Base-by-base conservation (phyloP, 495 filamentous ascomycete species). In the Talaromyces proteolyticus region DNA sequence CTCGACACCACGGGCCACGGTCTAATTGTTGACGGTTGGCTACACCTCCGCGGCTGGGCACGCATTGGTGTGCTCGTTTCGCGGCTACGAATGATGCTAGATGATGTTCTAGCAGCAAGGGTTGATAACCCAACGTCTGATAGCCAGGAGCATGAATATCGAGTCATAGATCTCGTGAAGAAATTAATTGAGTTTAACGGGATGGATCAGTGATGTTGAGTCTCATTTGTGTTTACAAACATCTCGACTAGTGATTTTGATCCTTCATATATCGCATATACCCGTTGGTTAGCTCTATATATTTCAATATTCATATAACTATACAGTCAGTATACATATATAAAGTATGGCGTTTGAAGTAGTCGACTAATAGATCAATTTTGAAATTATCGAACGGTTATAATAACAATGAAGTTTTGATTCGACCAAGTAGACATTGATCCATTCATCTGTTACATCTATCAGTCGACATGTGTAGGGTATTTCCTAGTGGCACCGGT, bases 21-120 rank as follows among this genome's bases (percentile, higher is more conserved):
- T 3, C 70, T 98, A 2, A 69, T 96, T 12, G 89, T 98, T 4
- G 94, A 97, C 68, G 91, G 89, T 37, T 96, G 94, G 94, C 65
- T 97, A 29, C 76, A 88, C 24, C 69, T 97, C 19, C 78, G 91
- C 6, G 93, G 93, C 2, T 97, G 94, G 93, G 94, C 94, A 2
- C 74, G 94, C 18, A 91, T 98, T 47, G 93, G 93, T 10, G 92
- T 95, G 6, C 66, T 98, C 47, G 87, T 96, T 11, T 87, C 85
- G 12, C 75, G 91, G 44, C 65, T 98, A 44, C 74, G 94, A 50
- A 83, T 79, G 42, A 87, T 97, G 83, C 73, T 98, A 12, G 94
- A 98, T 63, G 79, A 82, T 57, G 73, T 93, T 34, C 77, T 98
- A 52, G 83, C 84, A 52, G 64, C 72, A 44, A 88, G 87, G 60